Evolutionary conservation across 306 rosid genomes (phyloP).

Genomic region (Casuarina cunninghamiana): DNA sequence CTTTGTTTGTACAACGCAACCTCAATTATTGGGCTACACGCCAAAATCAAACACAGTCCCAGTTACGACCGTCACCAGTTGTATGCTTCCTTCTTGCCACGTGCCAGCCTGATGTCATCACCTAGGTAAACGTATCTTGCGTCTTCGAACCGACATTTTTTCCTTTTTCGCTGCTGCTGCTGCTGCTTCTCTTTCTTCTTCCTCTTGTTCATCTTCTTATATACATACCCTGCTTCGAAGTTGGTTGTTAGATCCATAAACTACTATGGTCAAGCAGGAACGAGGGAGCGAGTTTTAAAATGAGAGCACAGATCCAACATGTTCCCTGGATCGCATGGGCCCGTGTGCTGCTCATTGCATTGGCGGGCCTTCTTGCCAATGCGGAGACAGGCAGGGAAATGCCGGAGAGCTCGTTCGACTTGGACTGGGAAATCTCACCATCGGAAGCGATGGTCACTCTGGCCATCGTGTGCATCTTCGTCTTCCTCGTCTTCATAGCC

Average conservation of each 20-base stretch:
- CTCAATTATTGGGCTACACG: background rate
- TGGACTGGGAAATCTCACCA: background rate
- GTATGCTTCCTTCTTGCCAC: conserved; percentile 7
- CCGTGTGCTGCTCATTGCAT: background rate
- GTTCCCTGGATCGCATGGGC: background rate
- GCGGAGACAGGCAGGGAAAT: background rate
- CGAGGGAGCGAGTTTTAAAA: background rate
- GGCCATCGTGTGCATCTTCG: background rate
- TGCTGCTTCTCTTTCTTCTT: background rate
- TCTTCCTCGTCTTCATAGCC: background rate
- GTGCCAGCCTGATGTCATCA: conserved; percentile 16
- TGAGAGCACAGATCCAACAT: background rate
- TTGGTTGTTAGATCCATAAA: too few species aligned
- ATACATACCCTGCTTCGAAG: too few species aligned
- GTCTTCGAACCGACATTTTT: too few species aligned
- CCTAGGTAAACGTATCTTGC: too few species aligned
- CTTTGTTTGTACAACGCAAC: background rate
- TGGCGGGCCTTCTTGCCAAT: background rate
- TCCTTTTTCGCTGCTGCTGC: too few species aligned
- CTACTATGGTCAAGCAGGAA: background rate
- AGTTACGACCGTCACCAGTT: background rate
- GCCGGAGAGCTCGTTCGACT: background rate
- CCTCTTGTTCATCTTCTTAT: background rate
- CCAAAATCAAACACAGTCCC: background rate
- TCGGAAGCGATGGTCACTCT: background rate